phyloP scores from a whole-genome alignment of 805 yeast species.

The Saccharomycopsis fodiens region DNA sequence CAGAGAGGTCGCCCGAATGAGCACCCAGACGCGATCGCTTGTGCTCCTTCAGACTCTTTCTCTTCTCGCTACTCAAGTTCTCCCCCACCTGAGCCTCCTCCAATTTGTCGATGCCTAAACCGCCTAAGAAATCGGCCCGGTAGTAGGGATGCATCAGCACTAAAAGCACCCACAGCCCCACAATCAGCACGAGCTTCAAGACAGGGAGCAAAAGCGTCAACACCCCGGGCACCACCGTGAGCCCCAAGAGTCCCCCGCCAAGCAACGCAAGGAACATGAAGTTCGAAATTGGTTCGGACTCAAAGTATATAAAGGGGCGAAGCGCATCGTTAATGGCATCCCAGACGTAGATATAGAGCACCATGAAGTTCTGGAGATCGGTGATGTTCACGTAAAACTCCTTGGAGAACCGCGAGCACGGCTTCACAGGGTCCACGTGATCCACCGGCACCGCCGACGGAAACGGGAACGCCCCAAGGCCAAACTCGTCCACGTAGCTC shows the following conservation, averaged over 20 bases:
- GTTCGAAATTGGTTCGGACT: conserved; percentile 52
- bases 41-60: not conserved
- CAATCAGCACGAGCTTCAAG: conserved; percentile 29
- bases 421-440: conserved; percentile 23
- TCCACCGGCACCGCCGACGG: conserved; percentile 45
- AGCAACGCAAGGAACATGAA: conserved; percentile 31
- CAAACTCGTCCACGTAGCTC: conserved; percentile 3
- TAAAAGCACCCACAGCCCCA: conserved; percentile 41
- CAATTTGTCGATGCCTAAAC: conserved; percentile 24
- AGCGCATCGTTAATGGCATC: conserved; percentile 47
- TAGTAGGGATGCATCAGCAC: conserved; percentile 46
- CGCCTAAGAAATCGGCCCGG: conserved; percentile 36
- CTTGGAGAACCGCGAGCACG: conserved; percentile 54
- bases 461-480: conserved; percentile 32
- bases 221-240: conserved; percentile 26
- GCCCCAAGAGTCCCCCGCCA: conserved; percentile 28
- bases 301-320: conserved; percentile 53
- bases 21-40: no score
- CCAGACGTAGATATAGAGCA: conserved; percentile 52
- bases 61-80: conserved; percentile 1
- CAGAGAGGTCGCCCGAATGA: no score
- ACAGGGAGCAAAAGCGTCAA: conserved; percentile 29
- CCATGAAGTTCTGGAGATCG: conserved; percentile 77
- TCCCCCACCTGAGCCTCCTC: not conserved
- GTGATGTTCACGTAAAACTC: conserved; percentile 75